Evolutionary conservation across 2,329 filamentous ascomycete genomes (phyloP).

Genomic region (Cryphonectria radicalis): DNA sequence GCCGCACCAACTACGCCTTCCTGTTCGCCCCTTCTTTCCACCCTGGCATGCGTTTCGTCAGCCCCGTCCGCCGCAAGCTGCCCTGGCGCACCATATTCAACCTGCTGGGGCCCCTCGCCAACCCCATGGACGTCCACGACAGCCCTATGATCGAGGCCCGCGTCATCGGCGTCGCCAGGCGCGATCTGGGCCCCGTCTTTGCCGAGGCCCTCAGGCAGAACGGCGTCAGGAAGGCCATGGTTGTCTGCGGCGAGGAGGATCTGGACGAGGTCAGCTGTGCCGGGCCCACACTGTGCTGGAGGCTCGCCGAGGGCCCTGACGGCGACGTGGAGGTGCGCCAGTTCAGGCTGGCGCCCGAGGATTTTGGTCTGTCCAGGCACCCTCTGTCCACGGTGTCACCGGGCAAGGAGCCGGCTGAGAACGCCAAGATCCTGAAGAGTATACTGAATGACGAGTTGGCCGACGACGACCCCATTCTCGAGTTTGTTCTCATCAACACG

Average conservation of each 20-base stretch:
- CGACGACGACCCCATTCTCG: constrained; percentile 80
- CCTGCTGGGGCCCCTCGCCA: constrained; percentile 87
- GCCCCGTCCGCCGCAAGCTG: constrained; percentile 81
- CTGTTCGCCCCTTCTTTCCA: constrained; percentile 96
- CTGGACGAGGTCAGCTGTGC: constrained; percentile 95
- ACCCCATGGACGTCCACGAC: constrained; percentile 74
- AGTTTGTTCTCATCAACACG: constrained; percentile 94
- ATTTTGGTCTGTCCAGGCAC: constrained; percentile 82
- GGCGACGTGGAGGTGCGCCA: constrained; percentile 65
- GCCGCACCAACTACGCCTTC: constrained; percentile 87
- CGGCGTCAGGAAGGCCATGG: constrained; percentile 80
- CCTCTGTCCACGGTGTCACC: constrained; percentile 78
- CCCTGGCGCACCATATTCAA: constrained; percentile 98
- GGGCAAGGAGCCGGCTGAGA: constrained; percentile 83
- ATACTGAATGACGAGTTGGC: constrained; percentile 76
- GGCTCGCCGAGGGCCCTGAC: constrained; percentile 57
- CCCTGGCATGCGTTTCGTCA: constrained; percentile 89
- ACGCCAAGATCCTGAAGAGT: constrained; percentile 79
- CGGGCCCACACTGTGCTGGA: constrained; percentile 88
- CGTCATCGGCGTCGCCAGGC: constrained; percentile 88
- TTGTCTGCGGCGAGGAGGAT: constrained; percentile 93
- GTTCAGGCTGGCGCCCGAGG: constrained; percentile 78
- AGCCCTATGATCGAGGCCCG: constrained; percentile 74
- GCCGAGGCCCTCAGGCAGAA: constrained; percentile 79
- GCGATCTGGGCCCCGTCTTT: constrained; percentile 86